Evolutionary conservation across 2,329 filamentous ascomycete species (phyloP).

Genomic region (Talaromyces islandicus): DNA sequence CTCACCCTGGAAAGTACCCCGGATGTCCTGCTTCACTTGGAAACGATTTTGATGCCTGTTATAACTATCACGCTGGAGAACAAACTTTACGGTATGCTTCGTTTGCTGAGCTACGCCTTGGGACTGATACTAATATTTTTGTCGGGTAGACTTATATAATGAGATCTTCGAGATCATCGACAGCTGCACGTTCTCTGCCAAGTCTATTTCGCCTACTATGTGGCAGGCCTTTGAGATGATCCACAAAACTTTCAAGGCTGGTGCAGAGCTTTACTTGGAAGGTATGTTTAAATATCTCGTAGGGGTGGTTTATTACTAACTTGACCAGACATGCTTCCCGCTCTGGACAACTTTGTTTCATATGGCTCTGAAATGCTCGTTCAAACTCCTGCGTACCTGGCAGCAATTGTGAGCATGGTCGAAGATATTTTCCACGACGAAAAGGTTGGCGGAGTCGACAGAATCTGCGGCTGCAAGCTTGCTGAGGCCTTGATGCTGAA

Average conservation of each 20-base stretch:
- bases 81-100: conserved; percentile 72
- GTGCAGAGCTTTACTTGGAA: conserved; percentile 93
- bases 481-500: conserved; percentile 97
- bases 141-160: conserved; percentile 73
- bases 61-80: conserved; percentile 95
- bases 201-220: conserved; percentile 92
- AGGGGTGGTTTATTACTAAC: neutral
- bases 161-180: conserved; percentile 99
- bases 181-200: conserved; percentile 96
- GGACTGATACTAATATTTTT: conserved; percentile 5
- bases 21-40: conserved; percentile 87
- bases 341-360: conserved; percentile 94
- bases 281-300: conserved; percentile 21
- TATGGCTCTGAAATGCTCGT: conserved; percentile 77
- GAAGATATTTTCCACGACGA: conserved; percentile 88
- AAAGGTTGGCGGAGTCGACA: conserved; percentile 87
- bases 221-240: conserved; percentile 98
- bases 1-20: conserved; percentile 95
- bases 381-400: conserved; percentile 78
- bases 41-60: conserved; percentile 94
- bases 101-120: neutral
- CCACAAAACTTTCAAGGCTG: conserved; percentile 93
- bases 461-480: conserved; percentile 95
- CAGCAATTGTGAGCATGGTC: conserved; percentile 89
- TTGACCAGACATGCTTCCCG: conserved; percentile 81